Conservation (phyloP, 2,329 filamentous ascomycete genomes). For the Chrysosphaeria jannelii region DNA sequence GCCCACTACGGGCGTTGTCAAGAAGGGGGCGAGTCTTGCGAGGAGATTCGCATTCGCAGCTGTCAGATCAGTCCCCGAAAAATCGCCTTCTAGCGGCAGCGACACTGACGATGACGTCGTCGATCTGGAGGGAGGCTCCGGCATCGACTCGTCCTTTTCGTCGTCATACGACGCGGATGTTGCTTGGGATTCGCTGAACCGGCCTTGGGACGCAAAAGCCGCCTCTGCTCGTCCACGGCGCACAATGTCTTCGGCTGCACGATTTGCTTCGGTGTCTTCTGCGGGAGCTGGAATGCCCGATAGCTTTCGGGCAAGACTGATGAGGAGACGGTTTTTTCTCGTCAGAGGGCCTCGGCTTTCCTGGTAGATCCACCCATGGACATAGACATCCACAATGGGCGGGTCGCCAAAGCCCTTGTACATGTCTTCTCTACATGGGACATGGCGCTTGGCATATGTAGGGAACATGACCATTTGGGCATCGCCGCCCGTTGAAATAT, state of each 20-base stretch:
- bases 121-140: conserved; percentile 1
- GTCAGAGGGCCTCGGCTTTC: conserved; percentile 65
- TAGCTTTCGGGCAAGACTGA: conserved; percentile 62
- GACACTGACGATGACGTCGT: conserved; percentile 5
- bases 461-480: conserved; percentile 92
- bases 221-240: conserved; percentile 40
- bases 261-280: conserved; percentile 1
- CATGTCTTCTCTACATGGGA: conserved; percentile 51
- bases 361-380: conserved; percentile 81
- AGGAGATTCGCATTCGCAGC: conserved; percentile 29
- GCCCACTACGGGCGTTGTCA: conserved; percentile 52
- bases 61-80: neutral
- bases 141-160: too few relatives aligned
- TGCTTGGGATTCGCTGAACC: conserved; percentile 36
- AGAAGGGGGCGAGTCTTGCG: conserved; percentile 63
- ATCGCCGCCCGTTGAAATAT: conserved; percentile 48
- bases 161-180: conserved; percentile 8
- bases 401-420: too few relatives aligned
- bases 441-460: conserved; percentile 58
- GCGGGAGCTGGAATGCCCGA: conserved; percentile 52
- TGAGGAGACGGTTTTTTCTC: conserved; percentile 57
- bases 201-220: conserved; percentile 35
- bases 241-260: conserved; percentile 42
- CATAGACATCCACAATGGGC: conserved; percentile 76
- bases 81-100: conserved; percentile 7